Evolutionary conservation across 305 asterid species (phyloP).

Genomic region (Euphrasia arctica): DNA sequence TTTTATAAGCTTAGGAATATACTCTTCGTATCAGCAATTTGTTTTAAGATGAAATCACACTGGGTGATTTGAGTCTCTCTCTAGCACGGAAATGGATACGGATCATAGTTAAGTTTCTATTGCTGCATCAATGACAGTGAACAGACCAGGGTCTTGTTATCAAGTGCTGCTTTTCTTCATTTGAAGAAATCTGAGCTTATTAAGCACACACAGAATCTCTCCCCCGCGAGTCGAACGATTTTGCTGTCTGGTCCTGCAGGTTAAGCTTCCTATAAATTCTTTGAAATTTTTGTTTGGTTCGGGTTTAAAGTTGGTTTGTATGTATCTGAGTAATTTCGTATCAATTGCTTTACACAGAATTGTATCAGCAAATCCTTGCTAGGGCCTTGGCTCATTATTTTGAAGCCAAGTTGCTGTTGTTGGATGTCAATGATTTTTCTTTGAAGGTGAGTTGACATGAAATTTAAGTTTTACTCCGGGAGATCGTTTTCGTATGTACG

Average conservation of each 20-base stretch:
- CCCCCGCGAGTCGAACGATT: conserved; percentile 83
- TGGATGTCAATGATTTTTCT: conserved; percentile 76
- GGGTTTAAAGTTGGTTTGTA: background rate
- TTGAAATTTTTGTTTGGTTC: background rate
- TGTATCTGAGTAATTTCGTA: background rate
- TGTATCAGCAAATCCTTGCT: conserved; percentile 81
- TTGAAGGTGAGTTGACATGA: conserved; percentile 48
- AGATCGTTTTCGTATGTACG: too few species aligned
- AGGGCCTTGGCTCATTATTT: conserved; percentile 87
- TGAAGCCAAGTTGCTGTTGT: conserved; percentile 67
- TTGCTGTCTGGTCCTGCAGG: conserved; percentile 88
- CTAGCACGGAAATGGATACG: too few species aligned
- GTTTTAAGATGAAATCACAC: too few species aligned
- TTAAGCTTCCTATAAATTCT: background rate
- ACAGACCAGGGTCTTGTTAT: conserved; percentile 66
- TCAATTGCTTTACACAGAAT: conserved; percentile 40
- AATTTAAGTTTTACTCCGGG: background rate
- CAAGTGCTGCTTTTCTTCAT: conserved; percentile 75
- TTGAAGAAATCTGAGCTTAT: conserved; percentile 50
- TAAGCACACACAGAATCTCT: conserved; percentile 65
- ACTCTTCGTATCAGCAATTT: too few species aligned
- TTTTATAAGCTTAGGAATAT: too few species aligned
- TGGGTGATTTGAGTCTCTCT: too few species aligned
- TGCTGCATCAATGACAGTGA: too few species aligned
- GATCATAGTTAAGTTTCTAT: too few species aligned